These are phyloP conservation scores for Exophiala calicioides DNA, from an alignment of 2,329 filamentous ascomycete genomes.

Conservation along the genomic window DNA sequence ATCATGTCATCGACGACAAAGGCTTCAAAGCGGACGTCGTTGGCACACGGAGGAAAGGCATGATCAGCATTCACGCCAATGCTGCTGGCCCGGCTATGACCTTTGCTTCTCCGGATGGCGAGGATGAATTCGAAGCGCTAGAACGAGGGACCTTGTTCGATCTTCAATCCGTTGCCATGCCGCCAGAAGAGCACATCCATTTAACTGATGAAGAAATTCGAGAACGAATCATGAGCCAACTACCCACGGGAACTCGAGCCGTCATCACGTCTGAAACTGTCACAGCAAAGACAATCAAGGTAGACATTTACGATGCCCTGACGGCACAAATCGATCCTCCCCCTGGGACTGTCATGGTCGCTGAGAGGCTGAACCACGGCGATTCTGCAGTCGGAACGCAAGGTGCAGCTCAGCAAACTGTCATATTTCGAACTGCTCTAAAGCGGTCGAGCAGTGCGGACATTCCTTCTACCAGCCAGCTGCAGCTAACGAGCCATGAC, in stretches of 20 bases:
- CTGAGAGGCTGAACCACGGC: conserved; percentile 53
- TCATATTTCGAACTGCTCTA: conserved; percentile 49
- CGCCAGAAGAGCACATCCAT: conserved; percentile 40
- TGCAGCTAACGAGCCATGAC: conserved; percentile 19
- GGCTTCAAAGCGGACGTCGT: conserved; percentile 50
- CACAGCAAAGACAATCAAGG: conserved; percentile 49
- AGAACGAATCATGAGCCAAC: conserved; percentile 50
- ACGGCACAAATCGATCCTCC: conserved; percentile 46
- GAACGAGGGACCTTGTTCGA: conserved; percentile 38
- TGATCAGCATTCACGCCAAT: conserved; percentile 35
- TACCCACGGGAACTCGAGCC: conserved; percentile 44
- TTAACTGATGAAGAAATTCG: conserved; percentile 49
- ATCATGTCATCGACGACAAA: conserved; percentile 51
- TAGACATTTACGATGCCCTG: conserved; percentile 48
- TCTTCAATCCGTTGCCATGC: conserved; percentile 30
- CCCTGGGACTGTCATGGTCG: conserved; percentile 48
- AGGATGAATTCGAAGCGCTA: conserved; percentile 44
- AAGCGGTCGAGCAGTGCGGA: conserved; percentile 33
- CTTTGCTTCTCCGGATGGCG: conserved; percentile 41
- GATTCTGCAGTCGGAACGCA: conserved; percentile 44
- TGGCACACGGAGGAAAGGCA: conserved; percentile 37
- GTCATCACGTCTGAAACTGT: conserved; percentile 46
- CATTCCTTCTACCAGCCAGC: too few species aligned
- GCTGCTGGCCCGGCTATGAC: conserved; percentile 58
- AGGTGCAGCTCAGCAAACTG: conserved; percentile 45